Evolutionary conservation across 495 filamentous ascomycete genomes (phyloP).

Genomic region (Penicillium atrosanguineum): DNA sequence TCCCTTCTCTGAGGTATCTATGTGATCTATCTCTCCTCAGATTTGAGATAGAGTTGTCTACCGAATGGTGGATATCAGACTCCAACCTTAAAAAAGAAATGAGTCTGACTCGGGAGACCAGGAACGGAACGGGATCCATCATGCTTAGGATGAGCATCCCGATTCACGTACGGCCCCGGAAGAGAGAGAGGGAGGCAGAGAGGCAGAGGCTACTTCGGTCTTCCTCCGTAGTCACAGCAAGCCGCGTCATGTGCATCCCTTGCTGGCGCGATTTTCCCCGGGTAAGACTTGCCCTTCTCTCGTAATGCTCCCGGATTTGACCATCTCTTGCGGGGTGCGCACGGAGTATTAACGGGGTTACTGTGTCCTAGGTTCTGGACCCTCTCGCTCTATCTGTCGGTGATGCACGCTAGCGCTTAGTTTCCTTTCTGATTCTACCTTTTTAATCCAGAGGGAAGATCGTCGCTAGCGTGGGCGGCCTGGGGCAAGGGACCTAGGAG

Average conservation of each 20-base stretch:
- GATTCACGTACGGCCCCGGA: not conserved
- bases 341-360: conserved; percentile 17
- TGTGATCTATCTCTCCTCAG: not conserved
- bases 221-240: not conserved
- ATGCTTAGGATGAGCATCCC: not conserved
- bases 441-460: conserved; percentile 4
- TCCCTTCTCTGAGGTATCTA: not conserved
- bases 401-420: conserved; percentile 3
- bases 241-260: conserved; percentile 22
- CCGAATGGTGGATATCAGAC: not conserved
- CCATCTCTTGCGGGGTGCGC: conserved; percentile 3
- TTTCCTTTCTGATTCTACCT: not conserved
- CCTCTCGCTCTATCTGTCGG: not conserved
- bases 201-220: too few relatives aligned
- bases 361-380: conserved; percentile 6
- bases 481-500: not conserved
- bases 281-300: conserved; percentile 5
- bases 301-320: conserved; percentile 6
- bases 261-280: conserved; percentile 11
- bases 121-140: not conserved
- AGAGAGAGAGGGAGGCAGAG: too few relatives aligned
- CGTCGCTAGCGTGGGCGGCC: conserved; percentile 8
- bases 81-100: not conserved
- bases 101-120: not conserved
- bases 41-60: not conserved